phyloP scores from a whole-genome alignment of 768 basidiomycete species.

The Suillus discolor region DNA sequence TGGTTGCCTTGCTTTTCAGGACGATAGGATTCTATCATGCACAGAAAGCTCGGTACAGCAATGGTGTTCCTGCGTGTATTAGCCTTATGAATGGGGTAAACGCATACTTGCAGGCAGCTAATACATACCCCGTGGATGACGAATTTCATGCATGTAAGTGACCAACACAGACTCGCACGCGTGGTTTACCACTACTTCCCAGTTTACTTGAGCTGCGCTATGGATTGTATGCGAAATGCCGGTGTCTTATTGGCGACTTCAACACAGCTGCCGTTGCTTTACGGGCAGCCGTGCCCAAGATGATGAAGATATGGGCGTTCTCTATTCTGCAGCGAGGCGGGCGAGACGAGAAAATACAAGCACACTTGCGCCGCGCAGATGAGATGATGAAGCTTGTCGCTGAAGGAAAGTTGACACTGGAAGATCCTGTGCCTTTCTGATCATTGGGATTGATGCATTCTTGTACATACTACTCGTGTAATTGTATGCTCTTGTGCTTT shows the following conservation, averaged over 20 bases:
- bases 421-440: background rate
- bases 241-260: conserved; percentile 1
- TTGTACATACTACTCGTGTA: background rate
- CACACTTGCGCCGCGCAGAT: background rate
- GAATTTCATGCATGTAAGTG: conserved; percentile 18
- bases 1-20: background rate
- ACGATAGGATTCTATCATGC: conserved; percentile 10
- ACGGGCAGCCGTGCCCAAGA: conserved; percentile 10
- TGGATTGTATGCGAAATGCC: background rate
- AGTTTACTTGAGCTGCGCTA: conserved; percentile 2
- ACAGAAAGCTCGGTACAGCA: background rate
- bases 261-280: background rate
- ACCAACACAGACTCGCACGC: background rate
- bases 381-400: background rate
- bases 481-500: background rate
- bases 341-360: conserved; percentile 9
- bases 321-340: conserved; percentile 9
- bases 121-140: conserved; percentile 18
- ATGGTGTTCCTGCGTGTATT: background rate
- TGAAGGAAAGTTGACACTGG: conserved; percentile 2
- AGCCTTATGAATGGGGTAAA: conserved; percentile 1
- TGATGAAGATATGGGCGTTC: conserved; percentile 14
- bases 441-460: background rate
- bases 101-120: conserved; percentile 17
- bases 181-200: background rate